A percentile compares a stretch with the other conserved stretches of the same genome.
These are phyloP conservation scores for Metschnikowia colocasiae DNA, from an alignment of 805 yeast species.

Conservation along the genomic window DNA sequence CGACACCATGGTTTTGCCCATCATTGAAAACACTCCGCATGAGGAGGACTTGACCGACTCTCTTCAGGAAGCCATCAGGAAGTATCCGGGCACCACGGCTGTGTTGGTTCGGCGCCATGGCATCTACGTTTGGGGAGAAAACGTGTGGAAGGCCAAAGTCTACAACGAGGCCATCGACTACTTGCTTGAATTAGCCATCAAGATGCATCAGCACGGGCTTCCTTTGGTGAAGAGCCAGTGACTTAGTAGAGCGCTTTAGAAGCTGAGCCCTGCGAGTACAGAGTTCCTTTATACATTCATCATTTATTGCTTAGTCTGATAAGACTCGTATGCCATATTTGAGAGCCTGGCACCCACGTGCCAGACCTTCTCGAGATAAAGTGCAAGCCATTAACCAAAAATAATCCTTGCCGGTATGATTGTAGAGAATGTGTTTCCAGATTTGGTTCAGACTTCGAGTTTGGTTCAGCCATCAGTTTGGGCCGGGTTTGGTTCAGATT, in stretches of 20 bases:
- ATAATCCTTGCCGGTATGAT: neutral
- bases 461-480: too few species aligned
- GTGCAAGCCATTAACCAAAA: neutral
- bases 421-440: too few species aligned
- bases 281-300: neutral
- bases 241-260: neutral
- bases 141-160: constrained; percentile 87
- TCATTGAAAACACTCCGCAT: constrained; percentile 84
- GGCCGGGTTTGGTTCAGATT: too few species aligned
- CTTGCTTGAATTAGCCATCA: constrained; percentile 76
- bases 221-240: constrained; percentile 35
- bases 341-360: neutral
- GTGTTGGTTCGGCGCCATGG: constrained; percentile 92
- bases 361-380: too few species aligned
- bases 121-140: constrained; percentile 94
- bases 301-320: neutral
- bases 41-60: constrained; percentile 78
- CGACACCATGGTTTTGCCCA: constrained; percentile 80
- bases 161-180: constrained; percentile 93
- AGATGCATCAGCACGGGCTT: constrained; percentile 71
- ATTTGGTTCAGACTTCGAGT: too few species aligned
- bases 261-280: neutral
- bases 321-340: neutral
- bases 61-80: constrained; percentile 57
- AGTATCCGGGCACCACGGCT: constrained; percentile 77